These are phyloP conservation scores for Diaporthe helianthi DNA, from an alignment of 2,329 filamentous ascomycete genomes.

Conservation along the genomic window DNA sequence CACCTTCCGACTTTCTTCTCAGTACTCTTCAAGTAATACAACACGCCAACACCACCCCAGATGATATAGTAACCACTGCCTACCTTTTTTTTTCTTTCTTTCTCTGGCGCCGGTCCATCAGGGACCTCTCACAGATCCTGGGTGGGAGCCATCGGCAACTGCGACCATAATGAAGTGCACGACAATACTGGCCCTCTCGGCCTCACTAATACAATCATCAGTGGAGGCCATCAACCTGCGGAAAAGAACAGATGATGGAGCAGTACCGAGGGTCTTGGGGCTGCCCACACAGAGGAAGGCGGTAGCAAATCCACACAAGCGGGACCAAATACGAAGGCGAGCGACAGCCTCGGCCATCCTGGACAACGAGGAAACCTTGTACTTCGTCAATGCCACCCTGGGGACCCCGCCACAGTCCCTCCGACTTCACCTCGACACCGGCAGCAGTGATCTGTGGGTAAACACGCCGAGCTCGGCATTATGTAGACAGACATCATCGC, in stretches of 20 bases:
- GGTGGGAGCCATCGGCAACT: background rate
- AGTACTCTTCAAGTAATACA: conserved; percentile 15
- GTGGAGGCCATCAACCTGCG: conserved; percentile 41
- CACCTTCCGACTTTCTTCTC: conserved; percentile 23
- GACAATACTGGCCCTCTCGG: conserved; percentile 42
- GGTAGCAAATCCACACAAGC: conserved; percentile 50
- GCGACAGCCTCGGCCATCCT: conserved; percentile 53
- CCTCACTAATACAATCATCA: conserved; percentile 40
- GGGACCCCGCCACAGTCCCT: conserved; percentile 67
- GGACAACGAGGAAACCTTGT: conserved; percentile 69
- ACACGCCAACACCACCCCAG: conserved; percentile 5
- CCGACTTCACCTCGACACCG: conserved; percentile 70
- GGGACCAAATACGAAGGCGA: conserved; percentile 56
- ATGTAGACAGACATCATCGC: conserved; percentile 57
- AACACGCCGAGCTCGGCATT: conserved; percentile 69
- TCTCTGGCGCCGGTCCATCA: conserved; percentile 1
- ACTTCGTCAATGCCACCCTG: conserved; percentile 68
- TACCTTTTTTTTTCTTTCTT: background rate
- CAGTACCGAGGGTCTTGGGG: conserved; percentile 52
- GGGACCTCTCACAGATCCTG: background rate
- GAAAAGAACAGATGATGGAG: conserved; percentile 43
- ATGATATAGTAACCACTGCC: conserved; percentile 19
- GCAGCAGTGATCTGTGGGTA: conserved; percentile 74
- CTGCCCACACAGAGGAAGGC: conserved; percentile 52
- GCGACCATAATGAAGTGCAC: conserved; percentile 47